Percentiles rank a stretch among this genome's conserved stretches.
phyloP scores from a whole-genome alignment of 768 basidiomycete genomes.

The Tulasnella sp. region DNA sequence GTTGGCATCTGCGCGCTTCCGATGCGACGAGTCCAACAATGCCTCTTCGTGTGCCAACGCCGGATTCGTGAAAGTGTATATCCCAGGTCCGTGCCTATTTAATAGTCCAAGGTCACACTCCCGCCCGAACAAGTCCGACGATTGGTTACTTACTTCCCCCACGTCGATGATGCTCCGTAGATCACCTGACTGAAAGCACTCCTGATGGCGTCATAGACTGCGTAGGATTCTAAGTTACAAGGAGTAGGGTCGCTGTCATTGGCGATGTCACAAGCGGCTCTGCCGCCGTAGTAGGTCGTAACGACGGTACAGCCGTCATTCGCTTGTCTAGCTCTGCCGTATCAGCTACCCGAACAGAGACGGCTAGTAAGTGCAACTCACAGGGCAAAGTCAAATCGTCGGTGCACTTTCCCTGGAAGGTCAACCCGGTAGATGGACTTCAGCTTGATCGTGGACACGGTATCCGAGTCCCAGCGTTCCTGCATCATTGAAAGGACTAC shows the following conservation, averaged over 20 bases:
- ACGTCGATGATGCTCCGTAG: neutral
- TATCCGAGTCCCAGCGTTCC: neutral
- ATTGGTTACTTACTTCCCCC: neutral
- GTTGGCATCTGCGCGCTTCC: neutral
- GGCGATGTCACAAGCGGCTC: neutral
- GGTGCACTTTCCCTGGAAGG: neutral
- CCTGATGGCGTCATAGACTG: neutral
- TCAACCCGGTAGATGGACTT: neutral
- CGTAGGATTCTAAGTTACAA: neutral
- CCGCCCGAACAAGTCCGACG: too few species aligned
- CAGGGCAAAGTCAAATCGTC: neutral
- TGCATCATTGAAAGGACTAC: neutral
- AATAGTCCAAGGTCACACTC: neutral
- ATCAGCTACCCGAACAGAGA: neutral
- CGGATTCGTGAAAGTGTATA: neutral
- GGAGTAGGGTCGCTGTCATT: neutral
- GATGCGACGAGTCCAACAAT: too few species aligned
- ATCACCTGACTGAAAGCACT: neutral
- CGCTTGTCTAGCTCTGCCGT: neutral
- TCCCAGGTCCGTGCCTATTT: neutral
- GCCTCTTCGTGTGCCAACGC: neutral
- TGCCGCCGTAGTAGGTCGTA: neutral
- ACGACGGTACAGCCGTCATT: neutral
- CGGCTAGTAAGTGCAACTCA: neutral
- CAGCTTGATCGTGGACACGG: neutral